A percentile compares a stretch with the other conserved stretches of the same genome.
Evolutionary conservation across 2,329 filamentous ascomycete genomes (phyloP).

Genomic region (Aspergillus ochraceoroseus): DNA sequence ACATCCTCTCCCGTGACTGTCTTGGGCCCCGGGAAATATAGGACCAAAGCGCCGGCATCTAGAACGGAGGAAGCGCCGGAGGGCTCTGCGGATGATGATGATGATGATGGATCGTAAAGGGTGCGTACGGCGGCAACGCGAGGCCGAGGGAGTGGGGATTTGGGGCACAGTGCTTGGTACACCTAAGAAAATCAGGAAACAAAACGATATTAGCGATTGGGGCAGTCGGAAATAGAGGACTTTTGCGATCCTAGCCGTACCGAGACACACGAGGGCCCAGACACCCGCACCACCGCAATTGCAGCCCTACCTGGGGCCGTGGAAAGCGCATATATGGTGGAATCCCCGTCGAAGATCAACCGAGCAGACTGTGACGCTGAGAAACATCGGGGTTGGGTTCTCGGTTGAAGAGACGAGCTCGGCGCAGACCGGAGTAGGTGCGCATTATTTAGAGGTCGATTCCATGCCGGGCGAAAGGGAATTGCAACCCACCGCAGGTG

Average conservation of each 20-base stretch:
- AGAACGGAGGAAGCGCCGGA: constrained; percentile 46
- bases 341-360: constrained; percentile 29
- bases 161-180: constrained; percentile 59
- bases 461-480: constrained; percentile 26
- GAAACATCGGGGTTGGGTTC: constrained; percentile 21
- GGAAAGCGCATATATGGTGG: constrained; percentile 87
- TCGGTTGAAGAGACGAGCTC: constrained; percentile 7
- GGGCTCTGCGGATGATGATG: no score
- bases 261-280: constrained; percentile 67
- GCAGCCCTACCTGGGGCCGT: constrained; percentile 80
- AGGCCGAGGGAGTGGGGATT: constrained; percentile 51
- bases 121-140: constrained; percentile 68
- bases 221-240: neutral
- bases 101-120: constrained; percentile 58
- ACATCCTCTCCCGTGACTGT: constrained; percentile 91
- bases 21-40: constrained; percentile 74
- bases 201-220: neutral
- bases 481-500: constrained; percentile 25
- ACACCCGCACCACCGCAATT: constrained; percentile 84
- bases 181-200: constrained; percentile 48
- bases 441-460: constrained; percentile 11
- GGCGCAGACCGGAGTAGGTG: constrained; percentile 15
- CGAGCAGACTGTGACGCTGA: constrained; percentile 16
- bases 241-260: constrained; percentile 40
- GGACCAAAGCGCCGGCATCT: constrained; percentile 72